Evolutionary conservation across 352 stramenopile genomes (phyloP), one percentile per base, ranked within the genome.

Genomic region (Pythium scleroteichum): DNA sequence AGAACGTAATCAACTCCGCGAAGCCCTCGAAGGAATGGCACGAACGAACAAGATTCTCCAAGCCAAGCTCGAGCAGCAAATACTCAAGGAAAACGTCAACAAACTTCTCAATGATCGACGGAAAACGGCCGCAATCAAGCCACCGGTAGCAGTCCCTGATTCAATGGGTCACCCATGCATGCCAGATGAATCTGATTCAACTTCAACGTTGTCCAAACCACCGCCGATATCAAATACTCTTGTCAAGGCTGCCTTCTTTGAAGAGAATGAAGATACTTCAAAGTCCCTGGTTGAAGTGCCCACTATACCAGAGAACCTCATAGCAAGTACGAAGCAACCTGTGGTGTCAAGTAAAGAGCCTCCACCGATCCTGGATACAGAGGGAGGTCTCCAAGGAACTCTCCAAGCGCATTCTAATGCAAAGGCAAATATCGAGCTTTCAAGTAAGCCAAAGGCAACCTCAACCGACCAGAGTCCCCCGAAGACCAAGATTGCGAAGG

Each of bases 41-140:
- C 59, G 79, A 9, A 88, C 78, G 3, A 89, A 91, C 62, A 85
- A 82, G 35, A 58, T 87, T 16, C 52, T 91, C 26, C 82, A 82
- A 45, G 52, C 59, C 1, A 86, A 82, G 42, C 59, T 91, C 6
- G 77, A 89, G 61, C 72, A 89, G 38, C 82, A 88, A 49, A 88
- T 91, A 57, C 22, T 91, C 14, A 85, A 87, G 48, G 71, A 87
- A 46, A 75, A 70, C n/a, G 57, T 75, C 5, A 57, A 47, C 3
- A 74, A 67, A 50, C 52, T 72, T 8, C 35, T 71, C 2, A 62
- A 47, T 9, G 68, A 81, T 19, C 59, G 66, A 23, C 59, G 69
- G 22, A 58, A 63, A n/a, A 66, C 59, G 2, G 42, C 22, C 3
- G 24, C 54, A 17, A 23, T 17, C 2, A 59, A 53, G 24, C 44